Base-by-base conservation (phyloP, 2,329 filamentous ascomycete species). In the Zasmidium cellare region DNA sequence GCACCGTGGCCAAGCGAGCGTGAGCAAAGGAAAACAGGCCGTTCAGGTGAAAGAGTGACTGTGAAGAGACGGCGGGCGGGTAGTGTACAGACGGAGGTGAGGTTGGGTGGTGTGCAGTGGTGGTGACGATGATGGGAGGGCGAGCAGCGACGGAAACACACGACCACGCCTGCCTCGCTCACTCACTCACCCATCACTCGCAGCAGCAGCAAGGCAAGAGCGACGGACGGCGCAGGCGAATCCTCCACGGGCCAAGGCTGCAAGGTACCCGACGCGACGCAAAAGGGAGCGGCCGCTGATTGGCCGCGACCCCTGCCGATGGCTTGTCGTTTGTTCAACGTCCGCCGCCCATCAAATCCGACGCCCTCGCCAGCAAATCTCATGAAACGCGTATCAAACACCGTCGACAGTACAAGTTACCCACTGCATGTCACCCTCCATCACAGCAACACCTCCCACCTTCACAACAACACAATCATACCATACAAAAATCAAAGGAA, bases 11-110 rank as follows among this genome's bases (percentile, higher is more conserved):
- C 35, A 41, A 41, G 35, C 35, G 35, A 41, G 35, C 46, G 51
- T 53, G 19, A 20, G n/a, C 14, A 44, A 53, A 53, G 24, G 44
- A 56, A 19, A 28, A 51, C 45, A 16, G 53, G 25, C 22, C 2
- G 2, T 19, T 9, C 44, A 18, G 28, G 46, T 5, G 20, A 51
- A 45, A 45, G 53, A 56, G 41, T 44, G 53, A 48, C 45, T 31
- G 53, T 14, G 18, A 38, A 49, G 25, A 14, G 19, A 45, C 28
- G 19, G 45, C 19, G 19, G 9, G 45, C 9, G 5, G 19, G 45
- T 47, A 45, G 41, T 28, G 41, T 45, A 20, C 19, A n/a, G 41
- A 45, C 16, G 19, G 41, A 47, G 9, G 20, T 19, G 25, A 28
- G 25, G 11, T 28, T 28, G 25, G 35, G 38, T 46, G 31, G 46